Percentiles rank a stretch among this genome's conserved stretches.
phyloP scores from a whole-genome alignment of 1,284 basidiomycete genomes.

The Peniophora sp. region DNA sequence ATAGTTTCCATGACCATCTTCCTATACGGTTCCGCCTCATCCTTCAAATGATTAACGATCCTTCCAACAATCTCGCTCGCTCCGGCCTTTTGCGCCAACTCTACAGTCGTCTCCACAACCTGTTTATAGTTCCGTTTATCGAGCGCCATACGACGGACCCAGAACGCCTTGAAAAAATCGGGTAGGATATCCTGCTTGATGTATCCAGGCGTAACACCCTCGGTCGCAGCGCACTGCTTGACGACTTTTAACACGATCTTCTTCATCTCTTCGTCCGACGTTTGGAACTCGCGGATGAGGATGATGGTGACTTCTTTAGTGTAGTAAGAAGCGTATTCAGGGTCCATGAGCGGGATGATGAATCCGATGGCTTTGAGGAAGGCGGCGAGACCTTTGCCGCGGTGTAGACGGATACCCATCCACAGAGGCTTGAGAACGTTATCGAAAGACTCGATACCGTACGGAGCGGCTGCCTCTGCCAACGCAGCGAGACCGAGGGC shows the following conservation, averaged over 20 bases:
- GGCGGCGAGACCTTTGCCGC: constrained; percentile 95
- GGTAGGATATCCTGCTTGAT: constrained; percentile 97
- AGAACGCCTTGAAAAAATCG: constrained; percentile 99
- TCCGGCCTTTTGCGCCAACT: constrained; percentile 94
- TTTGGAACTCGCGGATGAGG: constrained; percentile 98
- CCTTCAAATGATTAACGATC: constrained; percentile 95
- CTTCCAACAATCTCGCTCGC: constrained; percentile 93
- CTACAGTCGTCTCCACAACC: constrained; percentile 97
- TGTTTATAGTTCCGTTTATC: constrained; percentile 95
- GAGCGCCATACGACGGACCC: constrained; percentile 96
- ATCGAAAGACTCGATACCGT: constrained; percentile 99
- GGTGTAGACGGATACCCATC: constrained; percentile 96
- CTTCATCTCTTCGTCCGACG: constrained; percentile 99
- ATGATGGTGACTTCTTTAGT: constrained; percentile 97
- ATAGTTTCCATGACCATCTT: constrained; percentile 99
- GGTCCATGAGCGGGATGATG: constrained; percentile 99
- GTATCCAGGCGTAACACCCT: constrained; percentile 90
- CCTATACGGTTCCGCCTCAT: constrained; percentile 93
- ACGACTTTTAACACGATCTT: constrained; percentile 99
- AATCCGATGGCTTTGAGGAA: constrained; percentile 99
- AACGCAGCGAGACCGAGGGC: constrained; percentile 94
- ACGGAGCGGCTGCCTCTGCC: constrained; percentile 95
- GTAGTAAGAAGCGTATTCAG: constrained; percentile 97
- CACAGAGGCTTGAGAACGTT: constrained; percentile 97
- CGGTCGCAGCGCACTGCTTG: constrained; percentile 97